Percentiles rank a stretch among this genome's conserved stretches.
Conservation (phyloP, 257 asterid genomes). For the Craterostigma plantagineum region DNA sequence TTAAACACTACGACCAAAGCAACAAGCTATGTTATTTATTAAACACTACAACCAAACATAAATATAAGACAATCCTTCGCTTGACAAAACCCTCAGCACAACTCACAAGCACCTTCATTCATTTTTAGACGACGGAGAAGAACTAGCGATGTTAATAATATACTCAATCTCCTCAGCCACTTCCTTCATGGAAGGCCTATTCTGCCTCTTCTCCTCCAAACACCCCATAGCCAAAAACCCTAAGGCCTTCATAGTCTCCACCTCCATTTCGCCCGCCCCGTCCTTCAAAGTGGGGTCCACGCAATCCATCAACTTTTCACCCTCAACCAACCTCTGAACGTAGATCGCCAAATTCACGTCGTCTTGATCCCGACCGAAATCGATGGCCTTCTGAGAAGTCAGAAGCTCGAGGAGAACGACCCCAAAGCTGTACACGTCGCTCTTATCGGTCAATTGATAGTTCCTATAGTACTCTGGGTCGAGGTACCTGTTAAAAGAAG, state of each 20-base stretch:
- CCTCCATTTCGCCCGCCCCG: constrained; percentile 35
- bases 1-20: too few relatives aligned
- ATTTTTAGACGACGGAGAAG: too few relatives aligned
- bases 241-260: constrained; percentile 84
- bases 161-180: constrained; percentile 72
- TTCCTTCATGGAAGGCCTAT: constrained; percentile 91
- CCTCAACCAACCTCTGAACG: constrained; percentile 57
- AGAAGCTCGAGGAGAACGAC: constrained; percentile 70
- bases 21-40: too few relatives aligned
- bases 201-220: constrained; percentile 69
- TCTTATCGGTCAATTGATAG: constrained; percentile 76
- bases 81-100: too few relatives aligned
- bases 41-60: too few relatives aligned
- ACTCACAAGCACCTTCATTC: too few relatives aligned
- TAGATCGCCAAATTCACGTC: constrained; percentile 82
- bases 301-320: constrained; percentile 58
- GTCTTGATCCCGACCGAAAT: constrained; percentile 46
- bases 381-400: constrained; percentile 83
- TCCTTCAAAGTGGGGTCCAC: constrained; percentile 60
- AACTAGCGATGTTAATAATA: constrained; percentile 33
- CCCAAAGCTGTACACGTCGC: constrained; percentile 89
- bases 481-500: too few relatives aligned
- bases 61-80: too few relatives aligned
- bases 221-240: constrained; percentile 75
- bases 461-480: constrained; percentile 87